A percentile compares a stretch with the other conserved stretches of the same genome.
Conservation (phyloP, 352 stramenopile species). For the Phytophthora ramorum region DNA sequence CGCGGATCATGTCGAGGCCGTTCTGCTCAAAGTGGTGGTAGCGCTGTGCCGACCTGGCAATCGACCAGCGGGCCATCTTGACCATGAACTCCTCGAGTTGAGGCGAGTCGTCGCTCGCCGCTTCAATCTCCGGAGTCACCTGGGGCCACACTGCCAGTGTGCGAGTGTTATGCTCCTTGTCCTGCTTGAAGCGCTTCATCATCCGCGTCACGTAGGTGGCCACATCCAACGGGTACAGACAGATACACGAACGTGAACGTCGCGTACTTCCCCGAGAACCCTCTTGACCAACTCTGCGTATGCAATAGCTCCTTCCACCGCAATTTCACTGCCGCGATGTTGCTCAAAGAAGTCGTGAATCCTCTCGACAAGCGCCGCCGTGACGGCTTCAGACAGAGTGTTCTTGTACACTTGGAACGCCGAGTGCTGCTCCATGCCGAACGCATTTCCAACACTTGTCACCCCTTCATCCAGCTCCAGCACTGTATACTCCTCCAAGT, state of each 20-base stretch:
- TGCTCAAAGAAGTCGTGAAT: constrained; percentile 16
- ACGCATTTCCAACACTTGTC: not conserved
- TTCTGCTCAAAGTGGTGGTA: constrained; percentile 21
- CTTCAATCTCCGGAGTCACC: constrained; percentile 15
- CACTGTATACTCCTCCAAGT: constrained; percentile 9
- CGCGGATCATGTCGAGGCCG: constrained; percentile 14
- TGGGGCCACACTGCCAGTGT: constrained; percentile 18
- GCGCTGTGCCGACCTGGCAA: constrained; percentile 7
- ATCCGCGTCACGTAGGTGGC: constrained; percentile 13
- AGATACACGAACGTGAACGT: constrained; percentile 27
- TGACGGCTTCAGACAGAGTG: constrained; percentile 3
- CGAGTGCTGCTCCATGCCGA: constrained; percentile 1
- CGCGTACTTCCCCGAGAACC: constrained; percentile 11
- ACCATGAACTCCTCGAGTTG: constrained; percentile 21
- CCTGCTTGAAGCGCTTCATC: constrained; percentile 20
- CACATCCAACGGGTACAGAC: constrained; percentile 12
- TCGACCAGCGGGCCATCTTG: constrained; percentile 16
- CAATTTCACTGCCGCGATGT: not conserved
- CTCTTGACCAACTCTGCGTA: constrained; percentile 19
- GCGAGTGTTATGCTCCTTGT: constrained; percentile 13
- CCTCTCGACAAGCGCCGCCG: constrained; percentile 7
- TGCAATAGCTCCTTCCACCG: constrained; percentile 20
- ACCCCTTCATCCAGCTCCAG: constrained; percentile 22
- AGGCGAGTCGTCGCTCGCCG: not conserved
- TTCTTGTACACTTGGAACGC: constrained; percentile 25